Base-by-base conservation (phyloP, 352 stramenopile genomes). In the Pythium brachiatum region DNA sequence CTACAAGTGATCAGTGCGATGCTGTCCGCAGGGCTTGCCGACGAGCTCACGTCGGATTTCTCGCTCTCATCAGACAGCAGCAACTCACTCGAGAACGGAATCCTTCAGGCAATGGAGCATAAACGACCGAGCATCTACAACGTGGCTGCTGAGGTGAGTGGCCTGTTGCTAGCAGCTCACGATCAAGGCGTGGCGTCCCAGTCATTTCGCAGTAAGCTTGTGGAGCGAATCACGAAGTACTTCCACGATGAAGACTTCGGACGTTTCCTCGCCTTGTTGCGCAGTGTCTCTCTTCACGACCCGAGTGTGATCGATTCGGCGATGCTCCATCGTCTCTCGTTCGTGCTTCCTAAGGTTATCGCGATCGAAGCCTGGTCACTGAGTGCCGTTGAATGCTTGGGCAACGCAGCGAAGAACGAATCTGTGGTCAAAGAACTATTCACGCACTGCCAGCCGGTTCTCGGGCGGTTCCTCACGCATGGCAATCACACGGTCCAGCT, bases 301-400 rank as follows among this genome's bases (percentile, higher is more conserved):
- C 60, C 77, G 12, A 52, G 66, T 53, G 70, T 89, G 16, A 66
- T 94, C 9, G 79, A 90, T 44, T 73, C 72, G 3, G 68, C 77
- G n/a, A 92, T 91, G 83, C 68, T 94, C 13, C 73, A 91, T 39
- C 78, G 82, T 2, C 23, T 94, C 20, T 78, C 78, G 4, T 90
- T 86, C 21, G 74, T 92, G 11, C 58, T 94, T 0, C 79, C 81
- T 13, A 84, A 79, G 21, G 75, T 82, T 48, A 52, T 88, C 39
- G 57, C 65, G 5, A 72, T 90, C 16, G 81, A 90, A 64, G 54
- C 69, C 5, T 90, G 83, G 83, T 76, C 79, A 48, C 64, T 81
- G 26, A 62, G 78, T 39, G 79, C 79, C 7, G 69, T 70, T 23
- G 79, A 90, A 41, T 73, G 57, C 2, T 39, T 90, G 26, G 34